phyloP scores from a whole-genome alignment of 176 grass and related monocot species.

The Juncus inflexus region DNA sequence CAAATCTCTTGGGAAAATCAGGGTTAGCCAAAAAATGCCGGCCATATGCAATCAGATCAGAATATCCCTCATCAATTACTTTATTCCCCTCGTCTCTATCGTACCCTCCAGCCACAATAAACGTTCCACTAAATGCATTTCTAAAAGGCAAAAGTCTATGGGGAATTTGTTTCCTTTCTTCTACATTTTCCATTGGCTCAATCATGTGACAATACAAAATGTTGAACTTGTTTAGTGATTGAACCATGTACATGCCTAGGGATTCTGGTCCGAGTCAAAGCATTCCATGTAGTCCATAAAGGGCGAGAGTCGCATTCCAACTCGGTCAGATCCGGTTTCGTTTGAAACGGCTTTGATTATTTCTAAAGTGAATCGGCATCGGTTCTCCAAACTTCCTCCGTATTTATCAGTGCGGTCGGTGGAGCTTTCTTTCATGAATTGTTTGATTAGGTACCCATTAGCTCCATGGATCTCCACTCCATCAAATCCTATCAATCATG shows the following conservation, averaged over 20 bases:
- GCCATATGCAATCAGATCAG: constrained; percentile 30
- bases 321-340: constrained; percentile 13
- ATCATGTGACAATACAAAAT: constrained; percentile 8
- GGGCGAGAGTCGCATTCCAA: constrained; percentile 27
- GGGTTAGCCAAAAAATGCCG: constrained; percentile 23
- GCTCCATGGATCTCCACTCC: constrained; percentile 53
- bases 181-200: constrained; percentile 13
- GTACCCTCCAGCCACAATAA: constrained; percentile 21
- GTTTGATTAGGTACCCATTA: constrained; percentile 46
- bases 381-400: constrained; percentile 24
- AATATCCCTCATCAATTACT: constrained; percentile 26
- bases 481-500: constrained; percentile 35
- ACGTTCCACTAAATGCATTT: constrained; percentile 26
- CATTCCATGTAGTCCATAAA: constrained; percentile 4
- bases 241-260: constrained; percentile 20
- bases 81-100: constrained; percentile 27
- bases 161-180: constrained; percentile 10
- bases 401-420: constrained; percentile 20
- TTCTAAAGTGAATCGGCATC: constrained; percentile 15
- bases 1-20: constrained; percentile 26
- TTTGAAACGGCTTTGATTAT: constrained; percentile 14
- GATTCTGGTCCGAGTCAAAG: constrained; percentile 20
- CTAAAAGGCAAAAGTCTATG: constrained; percentile 18
- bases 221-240: constrained; percentile 20
- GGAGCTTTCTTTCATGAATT: constrained; percentile 50